Evolutionary conservation across 257 asterid species (phyloP), one percentile per base, ranked within the genome.

Genomic region (Solanum clarkiae): DNA sequence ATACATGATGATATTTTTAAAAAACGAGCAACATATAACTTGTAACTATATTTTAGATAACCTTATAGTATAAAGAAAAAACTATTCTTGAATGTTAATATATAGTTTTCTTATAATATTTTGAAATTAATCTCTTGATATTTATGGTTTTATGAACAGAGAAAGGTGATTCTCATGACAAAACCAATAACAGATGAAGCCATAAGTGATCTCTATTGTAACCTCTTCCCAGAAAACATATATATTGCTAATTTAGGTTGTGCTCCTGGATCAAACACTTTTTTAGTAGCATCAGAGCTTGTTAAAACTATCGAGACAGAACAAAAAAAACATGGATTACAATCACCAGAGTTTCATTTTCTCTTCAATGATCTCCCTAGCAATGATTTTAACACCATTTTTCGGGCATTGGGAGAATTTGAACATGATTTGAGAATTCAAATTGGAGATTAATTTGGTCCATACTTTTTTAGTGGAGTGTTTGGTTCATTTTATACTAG

Each of bases 401-500:
- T 92, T 85, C 84, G 12, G 54, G 89, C 89, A 2, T 54, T 93
- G 44, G 90, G 91, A 24, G 5, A 9, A 1, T 92, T 93, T 56
- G 85, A 79, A 3, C 63, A 86, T 54, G 81, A 86, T 5, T 24
- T 93, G 0, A 66, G 4, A 18, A 75, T 80, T 1, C 89, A 92
- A 68, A n/a, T 74, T 57, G 92, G 88, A 8, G 70, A 83, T 5
- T 85, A 20, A 24, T 44, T 88, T 14, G 89, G 88, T 7, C 86
- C 87, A 0, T 92, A 91, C 20, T 91, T 87, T 47, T 90, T 94
- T 2, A 59, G 80, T 14, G 95, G 92, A 15, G 95, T 91, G 18
- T 89, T 93, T 0, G 97, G 95, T 9, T 88, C 97, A 1, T 93
- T 94, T 69, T 93, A 94, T 17, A 85, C 85, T 17, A 88, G 94